Evolutionary conservation across 1,139 yeast species (phyloP), one percentile per base, ranked within the genome.

Genomic region (Sporopachydermia cereana): DNA sequence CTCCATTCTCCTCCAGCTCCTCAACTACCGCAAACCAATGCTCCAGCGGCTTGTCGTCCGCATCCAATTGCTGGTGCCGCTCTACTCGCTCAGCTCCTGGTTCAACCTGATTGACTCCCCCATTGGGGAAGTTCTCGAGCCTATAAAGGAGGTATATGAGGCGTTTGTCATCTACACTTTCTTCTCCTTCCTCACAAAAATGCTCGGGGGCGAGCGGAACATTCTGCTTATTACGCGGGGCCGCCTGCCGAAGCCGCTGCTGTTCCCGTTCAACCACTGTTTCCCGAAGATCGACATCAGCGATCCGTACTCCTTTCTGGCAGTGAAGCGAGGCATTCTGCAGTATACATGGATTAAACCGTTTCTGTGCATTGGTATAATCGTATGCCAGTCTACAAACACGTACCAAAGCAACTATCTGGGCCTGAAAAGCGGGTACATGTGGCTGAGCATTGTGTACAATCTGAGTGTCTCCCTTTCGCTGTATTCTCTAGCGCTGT

Each of bases 301-400:
- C 2, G 96, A 91, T 56, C 96, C 98, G 0, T 68, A 70, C 41
- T 77, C 88, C 2, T 85, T 89, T 57, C 64, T 91, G 48, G 65
- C 67, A 16, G 77, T 93, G 42, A 91, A 91, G 57, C 67, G 96
- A 51, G 94, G 95, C 1, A 82, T 91, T 7, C 66, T 91, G 46
- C 99, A 91, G 62, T 91, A 91, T 57, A 96, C 91, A 4, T 91
- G 96, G 96, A 63, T 89, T 50, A 89, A 93, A 57, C 97, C 97
- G 0, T 53, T 85, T 25, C 70, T 86, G 18, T 83, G 88, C 53
- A 52, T 78, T 17, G 64, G 74, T 1, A 76, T 76, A 2, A 62
- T 81, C 1, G 48, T 81, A 2, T 65, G 75, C 43, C 77, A 78
- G 50, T 51, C 73, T 0, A 53, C 72, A 18, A 79, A 79, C 0